Evolutionary conservation across 352 stramenopile species (phyloP).

Genomic region (Peronospora destructor): DNA sequence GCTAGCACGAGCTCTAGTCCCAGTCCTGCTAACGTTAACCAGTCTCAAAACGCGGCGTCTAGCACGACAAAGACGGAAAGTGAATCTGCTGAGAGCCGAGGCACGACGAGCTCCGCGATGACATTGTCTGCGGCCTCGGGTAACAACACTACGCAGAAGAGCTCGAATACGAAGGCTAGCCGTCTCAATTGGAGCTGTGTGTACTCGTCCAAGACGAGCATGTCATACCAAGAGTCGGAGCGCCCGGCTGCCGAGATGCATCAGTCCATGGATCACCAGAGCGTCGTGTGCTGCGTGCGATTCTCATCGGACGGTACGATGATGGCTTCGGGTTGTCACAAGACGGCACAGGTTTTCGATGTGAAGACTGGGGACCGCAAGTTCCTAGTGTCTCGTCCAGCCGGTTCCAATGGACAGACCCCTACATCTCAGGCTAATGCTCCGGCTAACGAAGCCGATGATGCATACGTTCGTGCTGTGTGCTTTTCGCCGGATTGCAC

Average conservation of each 20-base stretch:
- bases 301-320: slow-evolving; percentile 81
- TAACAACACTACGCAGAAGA: slow-evolving; percentile 64
- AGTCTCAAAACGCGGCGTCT: slow-evolving; percentile 29
- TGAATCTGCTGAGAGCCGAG: slow-evolving; percentile 22
- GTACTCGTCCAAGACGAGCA: slow-evolving; percentile 66
- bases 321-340: slow-evolving; percentile 83
- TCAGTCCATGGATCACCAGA: slow-evolving; percentile 86
- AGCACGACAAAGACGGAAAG: slow-evolving; percentile 30
- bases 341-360: slow-evolving; percentile 83
- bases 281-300: slow-evolving; percentile 80
- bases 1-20: slow-evolving; percentile 53
- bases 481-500: slow-evolving; percentile 81
- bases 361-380: slow-evolving; percentile 80
- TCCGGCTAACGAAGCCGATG: slow-evolving; percentile 60
- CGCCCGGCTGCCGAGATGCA: slow-evolving; percentile 79
- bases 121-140: slow-evolving; percentile 30
- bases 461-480: slow-evolving; percentile 77
- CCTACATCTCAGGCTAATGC: slow-evolving; percentile 37
- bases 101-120: slow-evolving; percentile 10
- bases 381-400: slow-evolving; percentile 67
- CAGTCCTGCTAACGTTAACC: slow-evolving; percentile 21
- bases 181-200: slow-evolving; percentile 83
- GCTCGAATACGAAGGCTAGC: slow-evolving; percentile 69
- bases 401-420: slow-evolving; percentile 36
- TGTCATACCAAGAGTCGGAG: slow-evolving; percentile 70